These are phyloP conservation scores for Fusarium sp. DNA, from an alignment of 2,329 filamentous ascomycete genomes.

Conservation along the genomic window DNA sequence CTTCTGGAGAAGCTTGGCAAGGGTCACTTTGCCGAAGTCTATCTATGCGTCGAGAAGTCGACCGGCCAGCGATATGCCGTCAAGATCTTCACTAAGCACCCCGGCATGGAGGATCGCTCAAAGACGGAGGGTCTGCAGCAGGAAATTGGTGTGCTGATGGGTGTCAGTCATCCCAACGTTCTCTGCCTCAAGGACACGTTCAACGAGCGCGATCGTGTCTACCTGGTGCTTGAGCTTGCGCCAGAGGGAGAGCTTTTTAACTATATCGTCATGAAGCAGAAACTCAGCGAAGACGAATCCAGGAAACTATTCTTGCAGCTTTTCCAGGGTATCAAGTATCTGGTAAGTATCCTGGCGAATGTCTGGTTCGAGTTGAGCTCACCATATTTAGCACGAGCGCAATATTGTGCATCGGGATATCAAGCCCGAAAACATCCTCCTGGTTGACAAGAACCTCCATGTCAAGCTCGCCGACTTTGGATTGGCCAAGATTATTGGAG, in stretches of 20 bases:
- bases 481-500: constrained; percentile 96
- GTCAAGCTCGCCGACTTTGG: constrained; percentile 97
- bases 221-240: constrained; percentile 88
- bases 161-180: constrained; percentile 93
- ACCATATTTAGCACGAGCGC: constrained; percentile 77
- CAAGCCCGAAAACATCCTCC: constrained; percentile 94
- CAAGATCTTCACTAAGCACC: constrained; percentile 90
- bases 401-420: constrained; percentile 98
- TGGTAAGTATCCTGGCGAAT: constrained; percentile 66
- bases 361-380: background rate
- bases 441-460: constrained; percentile 82
- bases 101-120: constrained; percentile 80
- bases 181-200: constrained; percentile 95
- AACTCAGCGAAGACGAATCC: constrained; percentile 82
- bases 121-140: constrained; percentile 89
- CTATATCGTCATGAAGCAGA: constrained; percentile 88
- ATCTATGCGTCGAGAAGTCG: constrained; percentile 85
- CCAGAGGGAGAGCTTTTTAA: constrained; percentile 96
- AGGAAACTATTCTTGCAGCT: constrained; percentile 89
- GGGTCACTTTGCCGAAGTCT: constrained; percentile 94
- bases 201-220: constrained; percentile 88
- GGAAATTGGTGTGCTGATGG: constrained; percentile 95
- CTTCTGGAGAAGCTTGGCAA: constrained; percentile 87
- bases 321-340: constrained; percentile 92
- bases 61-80: constrained; percentile 86